phyloP scores from a whole-genome alignment of 176 grass and related monocot genomes.

The Themeda triandra region DNA sequence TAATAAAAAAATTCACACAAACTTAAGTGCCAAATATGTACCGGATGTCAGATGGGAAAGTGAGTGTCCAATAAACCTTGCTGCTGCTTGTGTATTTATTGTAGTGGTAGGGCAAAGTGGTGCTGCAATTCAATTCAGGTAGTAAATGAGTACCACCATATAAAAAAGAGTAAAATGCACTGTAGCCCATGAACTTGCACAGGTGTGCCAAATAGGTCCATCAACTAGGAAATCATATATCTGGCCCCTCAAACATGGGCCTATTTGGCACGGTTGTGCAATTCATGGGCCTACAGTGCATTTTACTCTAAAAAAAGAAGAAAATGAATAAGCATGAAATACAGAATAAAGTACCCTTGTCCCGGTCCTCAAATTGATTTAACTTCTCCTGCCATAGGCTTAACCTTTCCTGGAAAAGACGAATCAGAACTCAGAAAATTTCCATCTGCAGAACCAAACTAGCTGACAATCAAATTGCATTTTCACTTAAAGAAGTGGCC shows the following conservation, averaged over 20 bases:
- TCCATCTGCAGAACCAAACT: not conserved
- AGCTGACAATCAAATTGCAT: not conserved
- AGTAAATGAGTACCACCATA: not conserved
- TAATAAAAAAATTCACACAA: not conserved
- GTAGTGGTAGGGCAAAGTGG: slow-evolving; percentile 68
- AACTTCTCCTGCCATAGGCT: slow-evolving; percentile 78
- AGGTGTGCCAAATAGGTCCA: no score
- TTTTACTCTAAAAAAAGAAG: no score
- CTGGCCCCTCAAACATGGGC: no score
- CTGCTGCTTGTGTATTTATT: slow-evolving; percentile 75
- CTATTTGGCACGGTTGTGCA: no score
- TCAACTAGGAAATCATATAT: no score
- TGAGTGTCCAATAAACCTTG: slow-evolving; percentile 78
- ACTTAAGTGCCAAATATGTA: slow-evolving; percentile 29
- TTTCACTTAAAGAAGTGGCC: not conserved
- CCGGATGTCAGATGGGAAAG: slow-evolving; percentile 73
- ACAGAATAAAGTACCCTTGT: slow-evolving; percentile 52
- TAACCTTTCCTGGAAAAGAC: slow-evolving; percentile 74
- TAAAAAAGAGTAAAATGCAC: no score
- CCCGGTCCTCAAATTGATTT: slow-evolving; percentile 67
- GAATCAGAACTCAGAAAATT: not conserved
- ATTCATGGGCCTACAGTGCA: no score
- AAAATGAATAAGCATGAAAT: slow-evolving; percentile 3
- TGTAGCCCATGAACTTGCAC: no score
- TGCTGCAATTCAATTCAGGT: slow-evolving; percentile 50